phyloP scores from a whole-genome alignment of 495 filamentous ascomycete genomes.

The Trichocladium antarcticum region DNA sequence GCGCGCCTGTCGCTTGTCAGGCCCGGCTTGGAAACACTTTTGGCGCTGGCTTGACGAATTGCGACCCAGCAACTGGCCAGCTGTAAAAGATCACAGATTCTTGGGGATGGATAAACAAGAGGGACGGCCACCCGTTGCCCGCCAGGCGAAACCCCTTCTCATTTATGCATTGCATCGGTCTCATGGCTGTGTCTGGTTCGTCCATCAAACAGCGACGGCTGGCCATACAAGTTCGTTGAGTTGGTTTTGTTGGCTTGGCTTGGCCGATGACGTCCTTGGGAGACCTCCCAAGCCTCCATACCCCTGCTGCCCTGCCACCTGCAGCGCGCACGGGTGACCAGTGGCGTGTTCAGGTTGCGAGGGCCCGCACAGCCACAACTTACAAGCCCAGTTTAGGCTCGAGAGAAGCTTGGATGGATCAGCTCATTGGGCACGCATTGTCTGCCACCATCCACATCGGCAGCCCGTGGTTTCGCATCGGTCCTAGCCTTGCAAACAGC shows the following conservation, averaged over 20 bases:
- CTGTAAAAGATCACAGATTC: too few relatives aligned
- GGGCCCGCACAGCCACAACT: constrained; percentile 4
- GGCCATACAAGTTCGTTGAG: not conserved
- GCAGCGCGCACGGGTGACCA: too few relatives aligned
- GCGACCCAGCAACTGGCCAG: not conserved
- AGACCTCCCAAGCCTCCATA: not conserved
- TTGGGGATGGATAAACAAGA: not conserved
- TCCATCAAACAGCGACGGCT: not conserved
- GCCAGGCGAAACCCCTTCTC: not conserved
- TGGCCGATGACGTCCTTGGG: constrained; percentile 7
- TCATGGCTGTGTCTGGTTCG: constrained; percentile 7
- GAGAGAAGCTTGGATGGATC: too few relatives aligned
- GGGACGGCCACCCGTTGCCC: not conserved
- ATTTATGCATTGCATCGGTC: constrained; percentile 9
- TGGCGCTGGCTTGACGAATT: constrained; percentile 9
- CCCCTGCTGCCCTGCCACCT: constrained; percentile 12
- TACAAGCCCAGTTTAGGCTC: too few relatives aligned
- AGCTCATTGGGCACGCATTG: too few relatives aligned
- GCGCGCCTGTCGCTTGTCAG: constrained; percentile 11
- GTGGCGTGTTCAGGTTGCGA: constrained; percentile 10
- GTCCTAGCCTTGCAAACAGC: not conserved
- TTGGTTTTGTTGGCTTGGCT: not conserved
- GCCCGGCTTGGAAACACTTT: constrained; percentile 10
- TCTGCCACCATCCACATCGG: constrained; percentile 19
- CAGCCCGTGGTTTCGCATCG: not conserved